Evolutionary conservation across 208 protist species (phyloP), one percentile per base, ranked within the genome.

Genomic region (Acanthamoeba castellanii): DNA sequence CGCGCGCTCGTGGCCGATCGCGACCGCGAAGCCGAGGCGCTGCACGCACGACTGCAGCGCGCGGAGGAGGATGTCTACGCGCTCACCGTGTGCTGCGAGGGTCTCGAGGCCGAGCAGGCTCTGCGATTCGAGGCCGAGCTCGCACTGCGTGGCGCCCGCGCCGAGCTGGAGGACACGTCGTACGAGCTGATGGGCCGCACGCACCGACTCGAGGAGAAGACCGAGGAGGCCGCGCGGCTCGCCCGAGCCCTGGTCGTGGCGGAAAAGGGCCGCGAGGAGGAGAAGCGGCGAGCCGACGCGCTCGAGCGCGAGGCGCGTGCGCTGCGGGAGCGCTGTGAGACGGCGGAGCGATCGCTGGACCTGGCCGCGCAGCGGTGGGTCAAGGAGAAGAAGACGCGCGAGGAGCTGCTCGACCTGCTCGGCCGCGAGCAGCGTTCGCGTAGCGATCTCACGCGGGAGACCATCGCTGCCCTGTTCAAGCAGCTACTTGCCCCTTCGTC

Each of bases 121-220:
- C 16, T 85, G 76, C 37, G 47, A 16, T 59, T 59, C 7, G 76
- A 85, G 76, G 47, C 37, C 25, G 76, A 85, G 76, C 30, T 85
- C 76, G 45, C 47, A 3, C 22, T 47, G 11, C 66, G 66, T n/a
- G 30, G 25, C 13, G 47, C 34, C 25, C 76, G 76, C 47, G 42
- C 76, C 76, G 47, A 57, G 42, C 42, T 85, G 76, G 76, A 85
- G 76, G 76, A 85, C 20, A 34, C 76, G 14, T 85, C 45, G 14
- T 85, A 85, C 42, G 76, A 85, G 76, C 76, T 85, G 3, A 85
- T 57, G 45, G 42, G n/a, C 22, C 37, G 47, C 45, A 52, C 76
- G 16, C 76, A 85, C 45, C 37, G 47, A 4, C 76, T 85, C 76
- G 47, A 85, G 45, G 76, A 85, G 42, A 47, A 85, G 76, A 57